phyloP scores from a whole-genome alignment of 495 filamentous ascomycete genomes.

The Penicillium robsamsonii region DNA sequence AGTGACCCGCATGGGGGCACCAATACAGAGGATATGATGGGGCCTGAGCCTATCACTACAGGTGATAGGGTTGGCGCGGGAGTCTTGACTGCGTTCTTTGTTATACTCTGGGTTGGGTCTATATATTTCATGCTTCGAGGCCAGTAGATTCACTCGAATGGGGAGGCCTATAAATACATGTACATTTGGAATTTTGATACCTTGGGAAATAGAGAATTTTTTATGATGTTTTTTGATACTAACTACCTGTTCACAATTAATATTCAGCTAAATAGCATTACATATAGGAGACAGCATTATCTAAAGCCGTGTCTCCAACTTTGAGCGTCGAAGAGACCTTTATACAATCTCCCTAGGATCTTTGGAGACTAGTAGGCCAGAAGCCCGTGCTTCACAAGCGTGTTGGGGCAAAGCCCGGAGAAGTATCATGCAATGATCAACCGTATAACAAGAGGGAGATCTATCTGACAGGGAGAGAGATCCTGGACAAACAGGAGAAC shows the following conservation, averaged over 20 bases:
- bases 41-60: slow-evolving; percentile 41
- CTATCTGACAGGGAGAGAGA: neutral
- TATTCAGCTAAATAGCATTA: too few species aligned
- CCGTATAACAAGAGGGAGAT: neutral
- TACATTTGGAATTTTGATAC: neutral
- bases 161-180: neutral
- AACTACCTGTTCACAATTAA: too few species aligned
- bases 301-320: too few species aligned
- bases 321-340: too few species aligned
- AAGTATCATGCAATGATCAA: neutral
- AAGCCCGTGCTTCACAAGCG: too few species aligned
- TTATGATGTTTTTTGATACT: neutral
- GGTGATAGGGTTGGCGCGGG: slow-evolving; percentile 60
- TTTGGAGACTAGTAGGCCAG: too few species aligned
- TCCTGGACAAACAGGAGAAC: neutral
- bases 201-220: neutral
- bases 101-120: slow-evolving; percentile 47
- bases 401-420: neutral
- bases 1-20: slow-evolving; percentile 55
- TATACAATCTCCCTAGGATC: too few species aligned
- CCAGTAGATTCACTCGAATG: neutral
- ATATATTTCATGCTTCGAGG: slow-evolving; percentile 33
- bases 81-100: slow-evolving; percentile 58
- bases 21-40: slow-evolving; percentile 6
- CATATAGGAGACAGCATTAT: too few species aligned